Conservation (phyloP, 495 filamentous ascomycete species). For the Penicillium maclennaniae region DNA sequence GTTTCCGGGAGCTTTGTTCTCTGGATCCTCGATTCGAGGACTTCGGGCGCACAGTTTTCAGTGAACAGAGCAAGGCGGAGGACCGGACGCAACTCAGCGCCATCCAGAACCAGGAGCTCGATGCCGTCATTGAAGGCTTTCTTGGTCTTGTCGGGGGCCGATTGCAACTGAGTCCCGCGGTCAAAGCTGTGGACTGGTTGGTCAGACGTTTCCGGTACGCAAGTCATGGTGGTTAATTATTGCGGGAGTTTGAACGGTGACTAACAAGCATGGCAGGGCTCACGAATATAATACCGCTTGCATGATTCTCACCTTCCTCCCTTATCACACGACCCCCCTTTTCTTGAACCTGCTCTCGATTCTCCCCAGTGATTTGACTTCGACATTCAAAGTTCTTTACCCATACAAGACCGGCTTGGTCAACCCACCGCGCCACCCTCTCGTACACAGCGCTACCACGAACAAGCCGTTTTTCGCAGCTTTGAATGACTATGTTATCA, state of each 20-base stretch:
- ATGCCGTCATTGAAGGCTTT: conserved; percentile 74
- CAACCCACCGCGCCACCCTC: conserved; percentile 69
- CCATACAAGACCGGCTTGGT: conserved; percentile 75
- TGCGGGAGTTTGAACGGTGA: conserved; percentile 19
- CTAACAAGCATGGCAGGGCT: conserved; percentile 51
- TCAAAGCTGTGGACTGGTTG: conserved; percentile 93
- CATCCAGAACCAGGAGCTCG: conserved; percentile 74
- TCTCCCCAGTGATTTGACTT: conserved; percentile 65
- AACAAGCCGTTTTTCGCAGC: conserved; percentile 65
- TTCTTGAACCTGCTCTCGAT: conserved; percentile 81
- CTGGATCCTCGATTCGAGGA: conserved; percentile 70
- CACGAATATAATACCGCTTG: conserved; percentile 84
- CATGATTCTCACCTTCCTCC: conserved; percentile 83
- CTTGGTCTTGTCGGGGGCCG: conserved; percentile 71
- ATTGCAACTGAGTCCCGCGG: conserved; percentile 74
- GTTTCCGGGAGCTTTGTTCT: conserved; percentile 83
- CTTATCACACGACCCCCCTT: conserved; percentile 78
- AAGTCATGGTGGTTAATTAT: background rate
- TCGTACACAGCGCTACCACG: conserved; percentile 75
- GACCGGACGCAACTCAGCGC: conserved; percentile 81
- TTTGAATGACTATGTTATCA: conserved; percentile 71
- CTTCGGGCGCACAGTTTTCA: conserved; percentile 75
- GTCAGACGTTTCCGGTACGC: conserved; percentile 82
- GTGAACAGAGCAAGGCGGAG: conserved; percentile 81
- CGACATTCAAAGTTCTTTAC: conserved; percentile 75